A percentile compares a stretch with the other conserved stretches of the same genome.
phyloP scores from a whole-genome alignment of 768 basidiomycete species.

The Arthromyces matolae region DNA sequence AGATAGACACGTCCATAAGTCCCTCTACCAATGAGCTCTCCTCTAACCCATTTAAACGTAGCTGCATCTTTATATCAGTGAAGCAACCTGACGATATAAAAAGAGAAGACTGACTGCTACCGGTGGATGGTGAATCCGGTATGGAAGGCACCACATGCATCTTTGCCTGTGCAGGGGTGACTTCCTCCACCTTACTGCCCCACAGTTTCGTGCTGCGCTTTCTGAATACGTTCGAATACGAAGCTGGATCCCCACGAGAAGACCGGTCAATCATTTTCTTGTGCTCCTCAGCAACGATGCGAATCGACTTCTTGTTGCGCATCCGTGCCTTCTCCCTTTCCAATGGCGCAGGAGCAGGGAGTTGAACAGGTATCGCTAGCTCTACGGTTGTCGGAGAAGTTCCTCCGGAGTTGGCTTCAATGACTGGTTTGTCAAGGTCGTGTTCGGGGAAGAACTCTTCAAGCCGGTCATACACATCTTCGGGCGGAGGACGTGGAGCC shows the following conservation, averaged over 20 bases:
- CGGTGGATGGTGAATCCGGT: slow-evolving; percentile 61
- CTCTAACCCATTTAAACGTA: slow-evolving; percentile 98
- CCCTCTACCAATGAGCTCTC: slow-evolving; percentile 95
- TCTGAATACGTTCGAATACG: slow-evolving; percentile 50
- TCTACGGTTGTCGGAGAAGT: slow-evolving; percentile 72
- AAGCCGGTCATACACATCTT: slow-evolving; percentile 89
- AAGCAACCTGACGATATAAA: neutral
- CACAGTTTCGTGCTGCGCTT: slow-evolving; percentile 93
- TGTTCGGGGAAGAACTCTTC: slow-evolving; percentile 96
- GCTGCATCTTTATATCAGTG: slow-evolving; percentile 40
- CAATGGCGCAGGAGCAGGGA: slow-evolving; percentile 25
- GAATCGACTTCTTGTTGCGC: slow-evolving; percentile 84
- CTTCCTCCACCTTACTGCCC: slow-evolving; percentile 91
- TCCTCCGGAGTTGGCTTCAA: slow-evolving; percentile 79
- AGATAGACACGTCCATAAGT: slow-evolving; percentile 97
- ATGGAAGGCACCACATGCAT: slow-evolving; percentile 35
- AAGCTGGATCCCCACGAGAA: slow-evolving; percentile 53
- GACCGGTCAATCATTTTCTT: slow-evolving; percentile 72
- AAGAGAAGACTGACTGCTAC: slow-evolving; percentile 53
- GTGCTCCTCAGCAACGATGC: slow-evolving; percentile 86
- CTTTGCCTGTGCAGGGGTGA: slow-evolving; percentile 70
- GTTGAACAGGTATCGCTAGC: slow-evolving; percentile 38
- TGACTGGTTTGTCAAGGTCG: slow-evolving; percentile 93
- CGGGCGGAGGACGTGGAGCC: slow-evolving; percentile 87
- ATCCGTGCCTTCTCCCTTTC: slow-evolving; percentile 42